These are phyloP conservation scores for Tetrahymena borealis DNA, from an alignment of 73 alveolate genomes.

Conservation along the genomic window DNA sequence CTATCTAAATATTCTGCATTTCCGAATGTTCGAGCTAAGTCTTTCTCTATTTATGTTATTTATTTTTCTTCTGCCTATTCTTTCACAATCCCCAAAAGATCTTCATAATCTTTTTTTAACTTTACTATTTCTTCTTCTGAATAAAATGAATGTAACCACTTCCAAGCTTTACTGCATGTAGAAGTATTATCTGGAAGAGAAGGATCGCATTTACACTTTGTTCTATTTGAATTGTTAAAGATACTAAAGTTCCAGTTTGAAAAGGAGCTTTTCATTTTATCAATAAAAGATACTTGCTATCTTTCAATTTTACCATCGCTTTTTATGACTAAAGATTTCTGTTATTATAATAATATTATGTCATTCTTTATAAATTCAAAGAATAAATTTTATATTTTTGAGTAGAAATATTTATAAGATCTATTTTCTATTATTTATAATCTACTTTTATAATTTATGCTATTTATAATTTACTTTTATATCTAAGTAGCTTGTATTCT, in stretches of 20 bases:
- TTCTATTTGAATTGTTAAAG: neutral
- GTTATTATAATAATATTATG: no score
- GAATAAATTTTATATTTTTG: no score
- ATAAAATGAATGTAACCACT: neutral
- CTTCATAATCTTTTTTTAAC: neutral
- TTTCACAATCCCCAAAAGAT: neutral
- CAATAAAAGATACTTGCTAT: neutral
- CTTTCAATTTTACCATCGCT: neutral
- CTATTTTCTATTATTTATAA: no score
- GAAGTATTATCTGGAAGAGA: neutral
- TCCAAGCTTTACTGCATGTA: neutral
- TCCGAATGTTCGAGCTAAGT: neutral
- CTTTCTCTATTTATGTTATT: neutral
- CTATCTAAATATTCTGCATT: neutral
- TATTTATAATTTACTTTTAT: neutral
- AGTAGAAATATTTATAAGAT: no score
- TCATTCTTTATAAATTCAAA: no score
- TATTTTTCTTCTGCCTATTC: neutral
- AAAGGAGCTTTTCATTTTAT: neutral
- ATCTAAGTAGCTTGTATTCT: neutral
- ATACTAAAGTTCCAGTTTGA: neutral
- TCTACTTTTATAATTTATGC: no score
- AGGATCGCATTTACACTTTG: neutral
- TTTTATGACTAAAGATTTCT: neutral
- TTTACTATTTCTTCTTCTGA: neutral